These are phyloP conservation scores for Ambispora gerdemannii DNA, from an alignment of 192 early-diverging fungal species.

Conservation along the genomic window DNA sequence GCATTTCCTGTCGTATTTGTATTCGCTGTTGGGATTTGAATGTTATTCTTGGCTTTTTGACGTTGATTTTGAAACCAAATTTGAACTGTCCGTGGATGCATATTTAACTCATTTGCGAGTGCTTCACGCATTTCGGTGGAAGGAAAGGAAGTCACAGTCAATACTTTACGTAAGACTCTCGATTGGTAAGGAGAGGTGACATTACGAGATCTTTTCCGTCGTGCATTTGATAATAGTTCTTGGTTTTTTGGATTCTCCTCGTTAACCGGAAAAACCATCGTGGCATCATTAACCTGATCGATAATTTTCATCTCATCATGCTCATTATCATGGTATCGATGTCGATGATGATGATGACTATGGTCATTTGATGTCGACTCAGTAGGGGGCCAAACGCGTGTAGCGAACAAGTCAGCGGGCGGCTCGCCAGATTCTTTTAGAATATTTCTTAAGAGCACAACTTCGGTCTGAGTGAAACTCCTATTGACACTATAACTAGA, in stretches of 20 bases:
- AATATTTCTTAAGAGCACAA: constrained; percentile 3
- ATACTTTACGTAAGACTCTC: constrained; percentile 55
- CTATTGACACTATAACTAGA: not conserved
- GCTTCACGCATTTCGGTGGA: constrained; percentile 68
- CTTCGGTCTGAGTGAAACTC: constrained; percentile 1
- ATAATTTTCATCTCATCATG: not conserved
- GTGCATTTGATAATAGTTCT: not conserved
- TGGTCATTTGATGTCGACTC: not conserved
- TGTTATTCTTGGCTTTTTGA: constrained; percentile 61
- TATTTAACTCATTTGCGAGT: constrained; percentile 64
- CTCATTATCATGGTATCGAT: not conserved
- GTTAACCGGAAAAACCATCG: not conserved
- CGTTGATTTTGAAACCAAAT: constrained; percentile 94
- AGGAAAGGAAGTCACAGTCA: constrained; percentile 69
- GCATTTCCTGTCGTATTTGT: too few relatives aligned
- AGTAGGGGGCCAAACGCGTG: not conserved
- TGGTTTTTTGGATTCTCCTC: not conserved
- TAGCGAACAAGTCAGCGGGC: not conserved
- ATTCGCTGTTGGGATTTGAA: not conserved
- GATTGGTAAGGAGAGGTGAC: constrained; percentile 59
- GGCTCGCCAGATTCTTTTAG: constrained; percentile 2
- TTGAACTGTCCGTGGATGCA: constrained; percentile 83
- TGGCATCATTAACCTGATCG: not conserved
- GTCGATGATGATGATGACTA: not conserved
- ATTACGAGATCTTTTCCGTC: constrained; percentile 46